Evolutionary conservation across 176 grass and related monocot species (phyloP).

Genomic region (Rhipidocladum racemiflorum): DNA sequence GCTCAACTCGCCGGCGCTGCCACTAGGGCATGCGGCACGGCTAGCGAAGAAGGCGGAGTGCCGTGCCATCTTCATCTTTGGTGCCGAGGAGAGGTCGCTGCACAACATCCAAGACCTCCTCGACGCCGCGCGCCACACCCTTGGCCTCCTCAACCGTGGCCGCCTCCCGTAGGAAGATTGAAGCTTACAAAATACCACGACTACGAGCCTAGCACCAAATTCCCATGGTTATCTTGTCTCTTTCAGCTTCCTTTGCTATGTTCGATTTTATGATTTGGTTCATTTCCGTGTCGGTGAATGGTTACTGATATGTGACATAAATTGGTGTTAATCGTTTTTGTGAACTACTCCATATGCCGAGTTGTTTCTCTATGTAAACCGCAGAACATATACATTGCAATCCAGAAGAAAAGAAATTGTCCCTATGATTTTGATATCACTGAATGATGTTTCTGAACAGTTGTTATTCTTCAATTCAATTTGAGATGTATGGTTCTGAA

Average conservation of each 20-base stretch:
- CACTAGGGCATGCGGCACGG: conserved; percentile 58
- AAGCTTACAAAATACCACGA: neutral
- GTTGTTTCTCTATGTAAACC: neutral
- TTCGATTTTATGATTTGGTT: neutral
- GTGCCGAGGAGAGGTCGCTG: conserved; percentile 69
- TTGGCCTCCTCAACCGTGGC: conserved; percentile 66
- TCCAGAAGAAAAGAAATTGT: neutral
- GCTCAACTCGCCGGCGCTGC: conserved; percentile 66
- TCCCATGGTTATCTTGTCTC: neutral
- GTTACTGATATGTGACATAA: neutral
- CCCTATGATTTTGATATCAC: neutral
- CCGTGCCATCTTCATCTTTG: conserved; percentile 74
- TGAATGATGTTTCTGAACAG: neutral
- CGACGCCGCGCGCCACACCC: conserved; percentile 59
- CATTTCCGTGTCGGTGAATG: neutral
- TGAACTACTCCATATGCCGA: neutral
- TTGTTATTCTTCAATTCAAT: neutral
- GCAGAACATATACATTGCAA: neutral
- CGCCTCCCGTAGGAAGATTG: conserved; percentile 47
- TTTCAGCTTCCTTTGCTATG: neutral
- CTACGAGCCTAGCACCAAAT: neutral
- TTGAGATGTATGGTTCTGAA: neutral
- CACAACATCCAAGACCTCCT: conserved; percentile 85
- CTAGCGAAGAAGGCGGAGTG: conserved; percentile 87
- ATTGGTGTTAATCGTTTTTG: neutral